These are phyloP conservation scores for Aureobasidium namibiae DNA, from an alignment of 2,329 filamentous ascomycete species.

Conservation along the genomic window DNA sequence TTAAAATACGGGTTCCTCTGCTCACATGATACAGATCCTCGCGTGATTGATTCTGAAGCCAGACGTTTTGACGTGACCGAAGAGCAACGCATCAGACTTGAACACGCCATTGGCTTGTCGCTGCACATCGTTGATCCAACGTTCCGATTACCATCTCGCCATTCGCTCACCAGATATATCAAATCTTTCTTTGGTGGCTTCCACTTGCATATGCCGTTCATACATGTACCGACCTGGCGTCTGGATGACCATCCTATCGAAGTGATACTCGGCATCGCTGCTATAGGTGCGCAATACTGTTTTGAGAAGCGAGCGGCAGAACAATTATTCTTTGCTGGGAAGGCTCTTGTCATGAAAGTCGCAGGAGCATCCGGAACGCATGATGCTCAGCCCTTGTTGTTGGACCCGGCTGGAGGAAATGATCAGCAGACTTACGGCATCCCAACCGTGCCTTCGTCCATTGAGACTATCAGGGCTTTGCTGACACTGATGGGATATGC, in stretches of 20 bases:
- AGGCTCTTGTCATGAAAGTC: constrained; percentile 24
- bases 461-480: constrained; percentile 59
- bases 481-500: constrained; percentile 53
- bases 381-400: not conserved
- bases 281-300: constrained; percentile 59
- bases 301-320: constrained; percentile 46
- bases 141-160: constrained; percentile 60
- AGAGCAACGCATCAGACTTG: not conserved
- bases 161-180: constrained; percentile 60
- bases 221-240: constrained; percentile 60
- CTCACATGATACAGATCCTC: not conserved
- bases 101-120: not conserved
- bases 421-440: not conserved
- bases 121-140: constrained; percentile 21
- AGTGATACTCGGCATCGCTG: constrained; percentile 57
- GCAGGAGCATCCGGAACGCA: not conserved
- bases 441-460: constrained; percentile 24
- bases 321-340: constrained; percentile 49
- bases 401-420: not conserved
- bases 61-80: not conserved
- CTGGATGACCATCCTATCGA: constrained; percentile 60
- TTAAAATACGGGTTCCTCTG: no score
- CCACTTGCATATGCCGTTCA: constrained; percentile 51
- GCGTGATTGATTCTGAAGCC: not conserved
- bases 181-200: constrained; percentile 65